Conservation (phyloP, 495 filamentous ascomycete genomes). For the Hyaloscypha hepaticicola region DNA sequence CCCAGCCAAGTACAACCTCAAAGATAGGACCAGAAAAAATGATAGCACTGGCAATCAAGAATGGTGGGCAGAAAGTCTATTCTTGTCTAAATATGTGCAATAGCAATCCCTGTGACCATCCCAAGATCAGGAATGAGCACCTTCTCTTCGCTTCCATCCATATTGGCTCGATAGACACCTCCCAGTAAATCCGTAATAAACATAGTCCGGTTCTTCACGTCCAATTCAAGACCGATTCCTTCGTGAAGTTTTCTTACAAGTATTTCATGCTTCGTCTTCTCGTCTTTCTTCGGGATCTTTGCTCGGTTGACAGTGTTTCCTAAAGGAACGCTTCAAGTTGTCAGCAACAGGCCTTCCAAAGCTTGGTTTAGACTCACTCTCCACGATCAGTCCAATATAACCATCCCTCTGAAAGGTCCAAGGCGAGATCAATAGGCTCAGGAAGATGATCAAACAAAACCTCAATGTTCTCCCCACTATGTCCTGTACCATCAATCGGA, state of each 20-base stretch:
- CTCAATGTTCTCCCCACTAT: slow-evolving; percentile 40
- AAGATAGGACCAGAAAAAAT: background rate
- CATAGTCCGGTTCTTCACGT: slow-evolving; percentile 37
- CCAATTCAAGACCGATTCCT: slow-evolving; percentile 48
- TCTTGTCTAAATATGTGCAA: slow-evolving; percentile 4
- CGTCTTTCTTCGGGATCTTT: slow-evolving; percentile 24
- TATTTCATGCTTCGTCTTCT: slow-evolving; percentile 33
- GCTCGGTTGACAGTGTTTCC: slow-evolving; percentile 19
- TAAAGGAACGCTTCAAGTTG: slow-evolving; percentile 6
- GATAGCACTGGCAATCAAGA: background rate
- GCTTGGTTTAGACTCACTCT: slow-evolving; percentile 47
- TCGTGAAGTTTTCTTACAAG: slow-evolving; percentile 47
- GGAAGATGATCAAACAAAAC: slow-evolving; percentile 43
- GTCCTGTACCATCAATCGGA: slow-evolving; percentile 34
- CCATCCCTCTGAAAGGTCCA: slow-evolving; percentile 39
- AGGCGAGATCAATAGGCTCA: slow-evolving; percentile 55
- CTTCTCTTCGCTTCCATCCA: slow-evolving; percentile 43
- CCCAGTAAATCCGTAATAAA: slow-evolving; percentile 49
- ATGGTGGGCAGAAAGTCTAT: background rate
- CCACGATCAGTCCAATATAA: slow-evolving; percentile 59
- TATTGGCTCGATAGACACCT: slow-evolving; percentile 44
- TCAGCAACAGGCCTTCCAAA: slow-evolving; percentile 27
- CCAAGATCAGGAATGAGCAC: slow-evolving; percentile 26
- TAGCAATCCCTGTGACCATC: slow-evolving; percentile 18
- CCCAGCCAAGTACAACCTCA: too few relatives aligned